Percentiles rank a stretch among this genome's conserved stretches.
These are phyloP conservation scores for Clonostachys chloroleuca DNA, from an alignment of 2,329 filamentous ascomycete species.

Conservation along the genomic window DNA sequence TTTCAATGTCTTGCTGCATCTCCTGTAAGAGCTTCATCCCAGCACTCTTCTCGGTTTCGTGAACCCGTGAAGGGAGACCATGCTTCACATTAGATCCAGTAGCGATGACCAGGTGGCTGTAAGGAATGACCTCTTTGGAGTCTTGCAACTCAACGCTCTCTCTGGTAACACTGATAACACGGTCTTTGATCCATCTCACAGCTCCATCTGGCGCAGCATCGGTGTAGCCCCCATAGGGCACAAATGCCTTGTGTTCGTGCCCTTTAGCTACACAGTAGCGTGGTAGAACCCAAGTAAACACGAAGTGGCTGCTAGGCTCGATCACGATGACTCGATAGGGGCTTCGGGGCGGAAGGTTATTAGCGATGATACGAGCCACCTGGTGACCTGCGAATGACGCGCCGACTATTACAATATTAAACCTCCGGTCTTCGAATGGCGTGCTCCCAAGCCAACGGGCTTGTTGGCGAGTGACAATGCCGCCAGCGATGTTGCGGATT, in stretches of 20 bases:
- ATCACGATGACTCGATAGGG: conserved; percentile 43
- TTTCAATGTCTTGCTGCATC: conserved; percentile 39
- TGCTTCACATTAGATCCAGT: conserved; percentile 36
- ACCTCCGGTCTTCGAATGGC: background rate
- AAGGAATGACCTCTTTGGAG: conserved; percentile 38
- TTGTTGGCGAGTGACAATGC: no score
- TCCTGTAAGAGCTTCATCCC: conserved; percentile 25
- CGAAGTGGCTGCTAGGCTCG: conserved; percentile 51
- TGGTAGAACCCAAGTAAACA: conserved; percentile 49
- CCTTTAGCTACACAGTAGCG: conserved; percentile 48
- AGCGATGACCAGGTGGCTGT: conserved; percentile 51
- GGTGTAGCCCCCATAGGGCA: conserved; percentile 44
- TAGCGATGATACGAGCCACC: conserved; percentile 33
- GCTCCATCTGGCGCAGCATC: conserved; percentile 19
- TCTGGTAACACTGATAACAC: conserved; percentile 28
- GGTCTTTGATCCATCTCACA: conserved; percentile 33
- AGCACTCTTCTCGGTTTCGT: conserved; percentile 30
- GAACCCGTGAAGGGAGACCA: conserved; percentile 42
- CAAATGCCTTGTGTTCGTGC: conserved; percentile 55
- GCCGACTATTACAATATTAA: conserved; percentile 45
- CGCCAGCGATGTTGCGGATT: no score
- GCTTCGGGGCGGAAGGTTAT: conserved; percentile 35
- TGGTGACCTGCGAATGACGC: conserved; percentile 49
- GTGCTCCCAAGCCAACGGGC: no score
- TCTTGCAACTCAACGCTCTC: conserved; percentile 31